Evolutionary conservation across 108 stramenopile species (phyloP).

Genomic region (Skeletonema marinoi): DNA sequence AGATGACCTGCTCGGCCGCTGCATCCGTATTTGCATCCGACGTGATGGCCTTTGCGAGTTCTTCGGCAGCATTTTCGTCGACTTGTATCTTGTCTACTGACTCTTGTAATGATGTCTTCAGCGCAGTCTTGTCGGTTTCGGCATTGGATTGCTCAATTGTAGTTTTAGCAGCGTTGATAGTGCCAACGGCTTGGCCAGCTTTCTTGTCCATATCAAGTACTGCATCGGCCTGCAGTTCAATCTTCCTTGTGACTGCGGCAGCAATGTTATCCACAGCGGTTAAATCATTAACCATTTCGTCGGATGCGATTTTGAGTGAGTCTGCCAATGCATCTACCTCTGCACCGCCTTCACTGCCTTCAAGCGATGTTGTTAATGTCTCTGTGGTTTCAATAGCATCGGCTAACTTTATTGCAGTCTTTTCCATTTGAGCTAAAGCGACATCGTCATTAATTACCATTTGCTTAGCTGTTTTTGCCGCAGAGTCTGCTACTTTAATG

Average conservation of each 20-base stretch:
- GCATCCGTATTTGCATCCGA: not conserved
- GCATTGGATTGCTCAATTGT: conserved; percentile 6
- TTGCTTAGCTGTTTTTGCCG: conserved; percentile 13
- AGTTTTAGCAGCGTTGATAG: conserved; percentile 9
- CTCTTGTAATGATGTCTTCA: conserved; percentile 1
- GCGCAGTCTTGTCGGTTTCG: not conserved
- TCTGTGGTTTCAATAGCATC: conserved; percentile 14
- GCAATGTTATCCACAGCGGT: conserved; percentile 5
- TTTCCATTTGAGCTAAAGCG: conserved; percentile 8
- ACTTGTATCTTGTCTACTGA: conserved; percentile 10
- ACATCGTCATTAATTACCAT: conserved; percentile 2
- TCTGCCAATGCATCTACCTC: conserved; percentile 13
- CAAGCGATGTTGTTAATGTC: not conserved
- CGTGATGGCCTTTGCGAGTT: not conserved
- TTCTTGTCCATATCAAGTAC: conserved; percentile 10
- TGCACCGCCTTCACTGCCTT: conserved; percentile 13
- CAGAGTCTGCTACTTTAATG: conserved; percentile 9
- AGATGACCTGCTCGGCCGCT: not conserved
- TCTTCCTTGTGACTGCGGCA: conserved; percentile 7
- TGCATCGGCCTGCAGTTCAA: conserved; percentile 8
- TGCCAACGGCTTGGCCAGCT: conserved; percentile 3
- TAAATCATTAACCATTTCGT: conserved; percentile 1
- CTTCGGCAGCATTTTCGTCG: not conserved
- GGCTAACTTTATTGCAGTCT: conserved; percentile 3
- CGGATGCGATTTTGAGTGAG: conserved; percentile 1